Conservation (phyloP, 2,329 filamentous ascomycete species). For the Fusarium armeniacum region DNA sequence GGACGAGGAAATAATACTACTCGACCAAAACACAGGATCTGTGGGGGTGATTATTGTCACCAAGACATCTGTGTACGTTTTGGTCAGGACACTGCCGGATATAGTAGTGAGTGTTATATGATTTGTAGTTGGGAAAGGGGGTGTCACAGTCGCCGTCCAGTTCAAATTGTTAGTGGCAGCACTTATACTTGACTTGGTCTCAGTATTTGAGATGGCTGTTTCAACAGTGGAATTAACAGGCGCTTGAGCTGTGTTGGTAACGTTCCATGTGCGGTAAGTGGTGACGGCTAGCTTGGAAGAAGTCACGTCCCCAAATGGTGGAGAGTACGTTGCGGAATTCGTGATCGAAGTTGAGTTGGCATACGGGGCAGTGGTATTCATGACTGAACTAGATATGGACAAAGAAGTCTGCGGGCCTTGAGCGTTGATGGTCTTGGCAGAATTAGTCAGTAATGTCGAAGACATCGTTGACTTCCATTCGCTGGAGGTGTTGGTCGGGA, state of each 20-base stretch:
- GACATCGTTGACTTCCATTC: slow-evolving; percentile 22
- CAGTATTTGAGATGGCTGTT: slow-evolving; percentile 1
- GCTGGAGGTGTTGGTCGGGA: slow-evolving; percentile 34
- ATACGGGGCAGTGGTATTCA: slow-evolving; percentile 31
- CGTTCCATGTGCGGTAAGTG: slow-evolving; percentile 10
- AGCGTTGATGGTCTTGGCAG: background rate
- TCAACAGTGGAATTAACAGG: slow-evolving; percentile 20
- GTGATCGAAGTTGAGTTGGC: slow-evolving; percentile 37
- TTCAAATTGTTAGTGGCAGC: slow-evolving; percentile 8
- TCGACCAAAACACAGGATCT: slow-evolving; percentile 19
- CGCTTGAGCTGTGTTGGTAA: slow-evolving; percentile 17
- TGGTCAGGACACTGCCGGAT: slow-evolving; percentile 4
- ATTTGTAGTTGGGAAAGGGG: slow-evolving; percentile 17
- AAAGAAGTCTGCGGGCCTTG: slow-evolving; percentile 1
- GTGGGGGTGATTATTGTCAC: slow-evolving; percentile 20
- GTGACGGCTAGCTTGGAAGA: slow-evolving; percentile 18
- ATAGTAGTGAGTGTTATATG: slow-evolving; percentile 25
- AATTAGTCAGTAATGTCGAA: slow-evolving; percentile 2
- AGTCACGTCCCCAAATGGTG: slow-evolving; percentile 9
- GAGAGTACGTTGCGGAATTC: background rate
- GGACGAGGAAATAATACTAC: slow-evolving; percentile 2
- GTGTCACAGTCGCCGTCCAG: slow-evolving; percentile 6
- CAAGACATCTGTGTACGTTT: slow-evolving; percentile 5
- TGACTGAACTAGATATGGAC: slow-evolving; percentile 15
- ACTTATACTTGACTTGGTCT: slow-evolving; percentile 16